Percentiles rank a stretch among this genome's conserved stretches.
phyloP scores from a whole-genome alignment of 129 eudicot species.

The Saposhnikovia divaricata region DNA sequence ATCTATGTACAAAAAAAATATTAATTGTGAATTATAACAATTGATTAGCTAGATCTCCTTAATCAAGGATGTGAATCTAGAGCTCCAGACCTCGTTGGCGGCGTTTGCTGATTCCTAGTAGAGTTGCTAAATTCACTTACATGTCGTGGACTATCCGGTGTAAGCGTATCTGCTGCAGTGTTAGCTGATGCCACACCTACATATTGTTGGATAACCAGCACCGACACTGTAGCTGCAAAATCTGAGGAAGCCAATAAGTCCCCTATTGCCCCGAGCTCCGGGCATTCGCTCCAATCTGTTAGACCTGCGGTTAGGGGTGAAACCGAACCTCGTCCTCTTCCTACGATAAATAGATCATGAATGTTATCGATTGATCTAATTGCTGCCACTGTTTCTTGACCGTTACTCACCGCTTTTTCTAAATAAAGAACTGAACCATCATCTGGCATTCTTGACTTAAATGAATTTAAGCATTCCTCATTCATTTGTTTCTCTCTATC shows the following conservation, averaged over 20 bases:
- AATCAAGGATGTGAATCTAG: constrained; percentile 4
- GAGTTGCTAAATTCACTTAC: constrained; percentile 16
- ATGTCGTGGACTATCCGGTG: constrained; percentile 45
- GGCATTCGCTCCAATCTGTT: constrained; percentile 96
- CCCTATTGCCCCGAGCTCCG: constrained; percentile 83
- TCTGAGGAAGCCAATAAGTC: constrained; percentile 83
- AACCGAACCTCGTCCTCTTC: constrained; percentile 64
- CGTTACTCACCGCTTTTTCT: constrained; percentile 46
- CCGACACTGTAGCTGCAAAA: constrained; percentile 57
- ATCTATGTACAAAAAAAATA: background rate
- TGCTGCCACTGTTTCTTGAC: constrained; percentile 69
- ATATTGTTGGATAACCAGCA: constrained; percentile 77
- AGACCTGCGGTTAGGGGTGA: constrained; percentile 75
- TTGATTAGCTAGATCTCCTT: background rate
- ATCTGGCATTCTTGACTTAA: constrained; percentile 25
- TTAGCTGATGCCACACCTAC: constrained; percentile 20
- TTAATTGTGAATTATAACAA: no score
- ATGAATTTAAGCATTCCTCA: constrained; percentile 52
- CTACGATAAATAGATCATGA: constrained; percentile 72
- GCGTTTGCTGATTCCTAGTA: constrained; percentile 10
- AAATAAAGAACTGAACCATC: constrained; percentile 33
- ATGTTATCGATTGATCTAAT: constrained; percentile 48
- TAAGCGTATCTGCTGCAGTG: constrained; percentile 12
- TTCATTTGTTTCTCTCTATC: constrained; percentile 54
- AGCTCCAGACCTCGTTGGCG: background rate